A percentile compares a stretch with the other conserved stretches of the same genome.
These are phyloP conservation scores for Inonotus hispidus DNA, from an alignment of 1,284 basidiomycete species.

Conservation along the genomic window DNA sequence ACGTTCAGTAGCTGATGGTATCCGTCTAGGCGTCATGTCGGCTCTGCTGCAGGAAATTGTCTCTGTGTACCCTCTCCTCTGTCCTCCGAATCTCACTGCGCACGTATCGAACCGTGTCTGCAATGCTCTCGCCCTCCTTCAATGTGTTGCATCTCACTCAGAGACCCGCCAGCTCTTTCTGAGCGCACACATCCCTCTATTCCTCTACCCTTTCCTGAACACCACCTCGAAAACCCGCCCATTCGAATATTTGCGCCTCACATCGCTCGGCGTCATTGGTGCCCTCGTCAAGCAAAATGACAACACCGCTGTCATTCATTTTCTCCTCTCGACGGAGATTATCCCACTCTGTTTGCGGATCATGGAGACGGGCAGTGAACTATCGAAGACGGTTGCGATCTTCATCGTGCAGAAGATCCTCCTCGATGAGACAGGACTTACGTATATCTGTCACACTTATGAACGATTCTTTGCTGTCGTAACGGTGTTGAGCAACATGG, in stretches of 20 bases:
- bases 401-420: conserved; percentile 99
- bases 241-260: conserved; percentile 97
- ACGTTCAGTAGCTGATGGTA: background rate
- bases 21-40: conserved; percentile 90
- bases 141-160: conserved; percentile 95
- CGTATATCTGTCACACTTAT: conserved; percentile 99
- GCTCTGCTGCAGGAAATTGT: conserved; percentile 97
- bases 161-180: conserved; percentile 92
- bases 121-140: conserved; percentile 95
- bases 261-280: conserved; percentile 96
- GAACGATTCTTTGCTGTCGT: conserved; percentile 99
- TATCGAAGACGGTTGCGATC: conserved; percentile 99
- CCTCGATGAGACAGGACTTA: conserved; percentile 94
- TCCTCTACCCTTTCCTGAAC: conserved; percentile 98
- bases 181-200: conserved; percentile 94
- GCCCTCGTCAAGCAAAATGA: conserved; percentile 99
- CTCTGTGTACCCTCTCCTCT: conserved; percentile 94
- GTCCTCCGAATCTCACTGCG: conserved; percentile 94
- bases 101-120: conserved; percentile 99
- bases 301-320: conserved; percentile 98
- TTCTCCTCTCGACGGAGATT: conserved; percentile 98
- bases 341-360: conserved; percentile 98
- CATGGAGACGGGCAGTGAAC: conserved; percentile 99
- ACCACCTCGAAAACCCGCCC: conserved; percentile 98
- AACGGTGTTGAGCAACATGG: conserved; percentile 98